Base-by-base conservation (phyloP, 768 basidiomycete genomes). In the Daedaleopsis nitida region DNA sequence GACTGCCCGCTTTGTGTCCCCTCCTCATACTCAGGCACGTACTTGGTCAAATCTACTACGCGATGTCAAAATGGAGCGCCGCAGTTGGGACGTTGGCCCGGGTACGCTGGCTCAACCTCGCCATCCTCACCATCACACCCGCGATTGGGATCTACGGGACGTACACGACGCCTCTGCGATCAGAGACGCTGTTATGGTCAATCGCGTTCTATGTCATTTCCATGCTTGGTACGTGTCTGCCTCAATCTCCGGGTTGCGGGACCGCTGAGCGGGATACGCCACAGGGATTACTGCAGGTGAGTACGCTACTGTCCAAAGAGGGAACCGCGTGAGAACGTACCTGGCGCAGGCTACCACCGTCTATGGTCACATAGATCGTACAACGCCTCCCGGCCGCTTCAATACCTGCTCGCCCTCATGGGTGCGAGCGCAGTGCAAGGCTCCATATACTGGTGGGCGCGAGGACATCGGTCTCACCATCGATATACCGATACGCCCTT, bases 121-220 rank as follows among this genome's bases (percentile, higher is more conserved):
- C 78, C 24, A 80, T 91, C 38, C 77, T 95, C 48, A 83, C 86
- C 48, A 61, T 88, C 63, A 90, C 92, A 0, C 94, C 95, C 10
- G 75, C 80, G 11, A 65, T 94, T 58, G 82, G 89, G 53, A 71
- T 87, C 53, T 91, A 88, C 75, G 95, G 94, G 13, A 58, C 75
- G 34, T 67, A 86, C 52, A 79, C 84, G 12, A 84, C 83, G 10
- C 73, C 77, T 52, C 65, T 79, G 44, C 74, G 78, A 57, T 70
- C 68, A 52, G 75, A 80, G 69, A 96, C 94, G 0, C 68, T 77
- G 24, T 53, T 84, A 10, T 95, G 87, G 75, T 76, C 85, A 17
- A 72, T 83, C 27, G 68, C 81, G 17, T 96, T 93, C 78, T 96
- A 94, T 78, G 75, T 88, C 65, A 53, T 64, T 23, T 52, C 55